Conservation (phyloP, 192 early-diverging fungal species). For the Podila epigama region DNA sequence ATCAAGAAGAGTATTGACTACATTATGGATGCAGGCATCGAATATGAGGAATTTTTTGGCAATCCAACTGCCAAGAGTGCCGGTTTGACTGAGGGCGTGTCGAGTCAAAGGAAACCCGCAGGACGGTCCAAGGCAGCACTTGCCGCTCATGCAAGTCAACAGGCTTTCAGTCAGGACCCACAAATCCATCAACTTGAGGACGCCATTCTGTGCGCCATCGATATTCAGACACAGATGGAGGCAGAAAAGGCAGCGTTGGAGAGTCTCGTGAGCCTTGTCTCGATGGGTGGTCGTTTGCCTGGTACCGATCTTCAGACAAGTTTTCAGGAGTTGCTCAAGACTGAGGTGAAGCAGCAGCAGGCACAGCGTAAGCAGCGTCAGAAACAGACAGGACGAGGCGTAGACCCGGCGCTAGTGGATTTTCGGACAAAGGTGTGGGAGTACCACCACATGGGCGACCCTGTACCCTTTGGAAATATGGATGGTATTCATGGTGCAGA, state of each 20-base stretch:
- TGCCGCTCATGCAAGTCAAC: conserved; percentile 12
- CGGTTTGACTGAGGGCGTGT: conserved; percentile 7
- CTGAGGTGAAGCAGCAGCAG: conserved; percentile 23
- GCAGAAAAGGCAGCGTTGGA: conserved; percentile 25
- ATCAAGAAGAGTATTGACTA: conserved; percentile 30
- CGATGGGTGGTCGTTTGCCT: conserved; percentile 9
- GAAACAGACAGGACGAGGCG: conserved; percentile 27
- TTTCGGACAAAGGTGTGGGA: conserved; percentile 42
- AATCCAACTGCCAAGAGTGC: conserved; percentile 5
- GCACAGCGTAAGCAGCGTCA: background rate
- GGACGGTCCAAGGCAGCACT: conserved; percentile 17
- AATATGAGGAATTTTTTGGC: conserved; percentile 44
- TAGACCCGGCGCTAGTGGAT: conserved; percentile 19
- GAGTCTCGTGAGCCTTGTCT: background rate
- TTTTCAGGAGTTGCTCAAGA: conserved; percentile 11
- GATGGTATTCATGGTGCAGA: conserved; percentile 4
- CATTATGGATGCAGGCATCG: conserved; percentile 18
- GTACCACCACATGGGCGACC: conserved; percentile 20
- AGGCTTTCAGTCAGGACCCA: conserved; percentile 34
- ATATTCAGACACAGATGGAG: conserved; percentile 20
- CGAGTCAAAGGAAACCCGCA: background rate
- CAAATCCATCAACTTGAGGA: conserved; percentile 34
- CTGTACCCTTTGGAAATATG: conserved; percentile 10
- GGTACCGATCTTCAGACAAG: conserved; percentile 3
- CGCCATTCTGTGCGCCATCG: conserved; percentile 6